phyloP scores from a whole-genome alignment of 2,329 filamentous ascomycete species.

The Nemania diffusa region DNA sequence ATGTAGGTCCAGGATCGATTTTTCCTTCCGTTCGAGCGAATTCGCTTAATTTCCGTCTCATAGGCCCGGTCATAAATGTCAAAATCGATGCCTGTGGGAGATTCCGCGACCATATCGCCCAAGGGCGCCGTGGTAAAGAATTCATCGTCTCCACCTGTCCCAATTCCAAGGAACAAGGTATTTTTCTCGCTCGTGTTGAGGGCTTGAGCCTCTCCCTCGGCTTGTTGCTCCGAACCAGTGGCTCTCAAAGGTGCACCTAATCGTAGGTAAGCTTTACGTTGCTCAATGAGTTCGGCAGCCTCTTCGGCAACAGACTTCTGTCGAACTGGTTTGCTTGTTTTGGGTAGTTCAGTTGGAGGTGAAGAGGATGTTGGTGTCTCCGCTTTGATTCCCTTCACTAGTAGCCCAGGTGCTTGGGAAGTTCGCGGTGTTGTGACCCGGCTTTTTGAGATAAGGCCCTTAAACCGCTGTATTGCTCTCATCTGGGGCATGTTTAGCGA shows the following conservation, averaged over 20 bases:
- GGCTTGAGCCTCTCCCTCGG: slow-evolving; percentile 55
- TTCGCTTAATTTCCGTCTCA: slow-evolving; percentile 76
- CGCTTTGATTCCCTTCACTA: slow-evolving; percentile 33
- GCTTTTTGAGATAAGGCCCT: slow-evolving; percentile 71
- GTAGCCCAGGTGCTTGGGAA: slow-evolving; percentile 34
- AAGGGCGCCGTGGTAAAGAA: slow-evolving; percentile 45
- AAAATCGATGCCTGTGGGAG: slow-evolving; percentile 83
- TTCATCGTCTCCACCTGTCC: slow-evolving; percentile 67
- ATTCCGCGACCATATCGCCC: slow-evolving; percentile 76
- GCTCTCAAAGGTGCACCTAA: slow-evolving; percentile 45
- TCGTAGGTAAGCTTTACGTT: slow-evolving; percentile 57
- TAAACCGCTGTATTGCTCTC: slow-evolving; percentile 92
- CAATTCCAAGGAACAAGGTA: slow-evolving; percentile 79
- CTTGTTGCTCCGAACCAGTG: slow-evolving; percentile 46
- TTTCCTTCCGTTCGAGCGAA: slow-evolving; percentile 51
- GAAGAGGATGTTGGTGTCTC: slow-evolving; percentile 23
- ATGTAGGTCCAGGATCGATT: slow-evolving; percentile 58
- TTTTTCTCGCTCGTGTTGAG: slow-evolving; percentile 71
- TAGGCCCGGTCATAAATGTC: slow-evolving; percentile 92
- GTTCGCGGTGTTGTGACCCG: slow-evolving; percentile 45
- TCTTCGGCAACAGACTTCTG: slow-evolving; percentile 56
- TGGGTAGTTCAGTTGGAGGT: slow-evolving; percentile 26
- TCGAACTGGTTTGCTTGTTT: slow-evolving; percentile 25
- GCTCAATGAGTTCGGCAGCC: slow-evolving; percentile 60
- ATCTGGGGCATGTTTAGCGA: slow-evolving; percentile 63